Evolutionary conservation across 495 filamentous ascomycete species (phyloP), one percentile per base, ranked within the genome.

Genomic region (Aspergillus hancockii): DNA sequence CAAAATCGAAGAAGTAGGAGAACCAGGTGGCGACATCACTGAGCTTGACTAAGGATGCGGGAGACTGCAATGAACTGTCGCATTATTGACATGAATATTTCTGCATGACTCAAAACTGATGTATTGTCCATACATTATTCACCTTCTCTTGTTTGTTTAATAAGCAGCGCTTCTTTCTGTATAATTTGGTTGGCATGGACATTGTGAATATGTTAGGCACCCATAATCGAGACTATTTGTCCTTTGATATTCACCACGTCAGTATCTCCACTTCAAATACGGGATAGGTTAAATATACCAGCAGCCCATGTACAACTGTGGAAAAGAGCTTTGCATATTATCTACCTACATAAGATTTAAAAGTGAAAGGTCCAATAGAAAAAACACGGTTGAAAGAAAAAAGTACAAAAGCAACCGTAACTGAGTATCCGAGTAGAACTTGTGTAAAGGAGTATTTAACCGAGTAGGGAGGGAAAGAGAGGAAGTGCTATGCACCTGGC

Each of bases 11-110:
- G 70, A 76, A 13, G 57, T 74, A 18, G 75, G 77, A 31, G 74
- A 78, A 55, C 75, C 75, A 9, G 76, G 67, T 18, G 77, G 71
- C 19, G 73, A 73, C 50, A 63, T 78, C 31, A 71, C 71, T 19
- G 75, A 79, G 40, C 57, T 79, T 59, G 77, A 79, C 55, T 79
- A 65, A 73, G 45, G 41, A 30, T 47, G 63, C 28, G 43, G 34
- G 8, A 54, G 49, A 36, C 31, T 53, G 31, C 22, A 22, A 56
- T 47, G 30, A 49, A 32, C 18, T 46, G 19, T 21, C 23, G 25
- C 30, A 32, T 30, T 49, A 49, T 21, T 32, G 50, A 19, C 50
- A 52, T 52, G 25, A 32, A 30, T 30, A 2, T 51, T 51, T 51
- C 14, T 19, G 23, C n/a, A n/a, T 51, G 23, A 16, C 19, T 23